Conservation (phyloP, 768 basidiomycete genomes). For the Amanita pseudoporphyria region DNA sequence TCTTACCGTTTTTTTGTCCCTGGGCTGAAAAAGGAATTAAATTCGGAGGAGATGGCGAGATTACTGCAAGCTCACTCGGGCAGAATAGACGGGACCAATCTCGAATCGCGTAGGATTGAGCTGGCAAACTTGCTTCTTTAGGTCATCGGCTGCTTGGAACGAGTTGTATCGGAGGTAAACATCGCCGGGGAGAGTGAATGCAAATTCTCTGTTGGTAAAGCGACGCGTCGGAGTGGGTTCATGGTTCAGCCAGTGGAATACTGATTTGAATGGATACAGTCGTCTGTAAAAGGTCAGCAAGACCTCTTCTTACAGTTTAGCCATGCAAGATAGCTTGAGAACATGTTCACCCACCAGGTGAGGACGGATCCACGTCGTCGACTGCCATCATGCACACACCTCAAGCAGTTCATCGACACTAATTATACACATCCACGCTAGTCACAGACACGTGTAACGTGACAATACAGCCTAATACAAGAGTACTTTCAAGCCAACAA, state of each 20-base stretch:
- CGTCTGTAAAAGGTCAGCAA: conserved; percentile 74
- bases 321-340: not conserved
- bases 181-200: conserved; percentile 86
- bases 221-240: conserved; percentile 68
- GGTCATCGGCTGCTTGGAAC: conserved; percentile 75
- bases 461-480: conserved; percentile 1
- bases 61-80: conserved; percentile 49
- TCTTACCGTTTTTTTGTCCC: conserved; percentile 75
- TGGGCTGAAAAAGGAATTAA: conserved; percentile 46
- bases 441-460: conserved; percentile 3
- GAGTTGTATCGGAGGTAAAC: conserved; percentile 94
- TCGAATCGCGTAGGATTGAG: conserved; percentile 92
- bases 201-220: conserved; percentile 92
- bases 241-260: conserved; percentile 94
- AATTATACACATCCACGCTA: not conserved
- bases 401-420: not conserved
- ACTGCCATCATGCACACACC: not conserved
- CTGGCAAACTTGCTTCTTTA: conserved; percentile 81
- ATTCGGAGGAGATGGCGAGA: not conserved
- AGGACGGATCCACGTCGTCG: conserved; percentile 12
- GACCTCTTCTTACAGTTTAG: conserved; percentile 22
- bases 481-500: too few relatives aligned
- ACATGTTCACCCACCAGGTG: conserved; percentile 15
- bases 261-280: conserved; percentile 89
- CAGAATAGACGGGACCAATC: conserved; percentile 90